Base-by-base conservation (phyloP, 768 basidiomycete genomes). In the Russula abietina region DNA sequence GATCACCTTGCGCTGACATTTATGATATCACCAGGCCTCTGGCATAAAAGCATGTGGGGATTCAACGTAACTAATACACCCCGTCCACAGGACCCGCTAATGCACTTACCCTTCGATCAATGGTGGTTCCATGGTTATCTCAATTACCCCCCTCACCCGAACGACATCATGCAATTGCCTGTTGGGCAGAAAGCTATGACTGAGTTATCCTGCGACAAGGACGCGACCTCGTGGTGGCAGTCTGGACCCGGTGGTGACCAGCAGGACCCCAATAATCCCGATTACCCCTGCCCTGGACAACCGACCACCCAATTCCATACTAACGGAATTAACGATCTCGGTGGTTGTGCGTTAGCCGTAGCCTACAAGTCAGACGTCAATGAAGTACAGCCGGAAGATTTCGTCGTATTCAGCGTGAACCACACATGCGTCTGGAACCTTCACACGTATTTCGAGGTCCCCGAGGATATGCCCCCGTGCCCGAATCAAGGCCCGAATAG, bases 381-480 rank as follows among this genome's bases (percentile, higher is more conserved):
- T 22, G 50, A 67, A 7, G 66, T 81, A 46, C 57, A 74, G 59
- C 80, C 78, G 1, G 75, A 75, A 45, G 79, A 80, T 66, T 73
- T 80, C 50, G 70, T 69, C 39, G 65, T 80, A 55, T 79, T 81
- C 69, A 75, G 72, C 49, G 73, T 78, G 49, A 78, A 81, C 65
- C 71, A 77, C 1, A 75, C 73, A 9, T 79, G 78, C 49, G 77
- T 78, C 4, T 81, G 78, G 78, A 65, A 65, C 49, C 66, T 74
- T 36, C 65, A 73, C 64, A 80, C 76, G 28, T 67, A 65, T 50
- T 81, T 79, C 66, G 57, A 71, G n/a, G 71, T 81, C 38, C 81
- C 80, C 6, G 71, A 69, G 3, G 66, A 72, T 9, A 73, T 82
- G 71, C 80, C 80, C 7, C 59, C 73, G 19, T 81, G 80, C 64